Evolutionary conservation across 495 filamentous ascomycete species (phyloP).

Genomic region (Penicillium cosmopolitanum): DNA sequence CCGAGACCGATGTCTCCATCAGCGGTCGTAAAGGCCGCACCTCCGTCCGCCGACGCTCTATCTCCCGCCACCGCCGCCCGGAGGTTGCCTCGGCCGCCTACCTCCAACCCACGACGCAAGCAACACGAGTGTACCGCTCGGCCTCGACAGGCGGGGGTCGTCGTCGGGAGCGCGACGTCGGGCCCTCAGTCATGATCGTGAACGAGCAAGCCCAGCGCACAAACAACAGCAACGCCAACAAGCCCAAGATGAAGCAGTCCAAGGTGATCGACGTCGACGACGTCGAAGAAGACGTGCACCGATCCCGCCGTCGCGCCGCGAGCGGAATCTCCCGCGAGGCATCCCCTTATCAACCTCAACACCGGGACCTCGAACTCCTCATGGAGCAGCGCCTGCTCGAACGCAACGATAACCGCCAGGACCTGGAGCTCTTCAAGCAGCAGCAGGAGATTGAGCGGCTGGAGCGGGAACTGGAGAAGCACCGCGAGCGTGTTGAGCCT

Average conservation of each 20-base stretch:
- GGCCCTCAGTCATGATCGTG: slow-evolving; percentile 29
- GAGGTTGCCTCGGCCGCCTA: slow-evolving; percentile 10
- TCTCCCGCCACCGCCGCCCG: slow-evolving; percentile 41
- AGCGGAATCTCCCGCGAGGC: slow-evolving; percentile 20
- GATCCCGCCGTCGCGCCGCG: slow-evolving; percentile 26
- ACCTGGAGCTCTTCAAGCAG: slow-evolving; percentile 44
- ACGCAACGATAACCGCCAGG: slow-evolving; percentile 41
- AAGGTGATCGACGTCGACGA: slow-evolving; percentile 29
- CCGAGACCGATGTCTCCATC: slow-evolving; percentile 46
- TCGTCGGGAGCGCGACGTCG: slow-evolving; percentile 23
- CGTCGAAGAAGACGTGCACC: slow-evolving; percentile 35
- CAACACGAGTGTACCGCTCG: slow-evolving; percentile 37
- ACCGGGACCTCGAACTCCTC: slow-evolving; percentile 42
- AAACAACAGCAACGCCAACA: slow-evolving; percentile 19
- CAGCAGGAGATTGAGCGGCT: slow-evolving; percentile 51
- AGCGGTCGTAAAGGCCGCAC: slow-evolving; percentile 27
- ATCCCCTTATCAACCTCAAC: slow-evolving; percentile 25
- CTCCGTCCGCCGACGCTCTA: slow-evolving; percentile 36
- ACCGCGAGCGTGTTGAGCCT: slow-evolving; percentile 28
- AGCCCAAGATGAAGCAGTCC: slow-evolving; percentile 26
- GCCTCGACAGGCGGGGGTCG: slow-evolving; percentile 47
- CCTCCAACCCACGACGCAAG: background rate
- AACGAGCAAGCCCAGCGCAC: slow-evolving; percentile 29
- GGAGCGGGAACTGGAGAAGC: slow-evolving; percentile 46
- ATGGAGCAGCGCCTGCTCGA: slow-evolving; percentile 44